Conservation (phyloP, 1,284 basidiomycete genomes). For the Ustilago xerochloae region DNA sequence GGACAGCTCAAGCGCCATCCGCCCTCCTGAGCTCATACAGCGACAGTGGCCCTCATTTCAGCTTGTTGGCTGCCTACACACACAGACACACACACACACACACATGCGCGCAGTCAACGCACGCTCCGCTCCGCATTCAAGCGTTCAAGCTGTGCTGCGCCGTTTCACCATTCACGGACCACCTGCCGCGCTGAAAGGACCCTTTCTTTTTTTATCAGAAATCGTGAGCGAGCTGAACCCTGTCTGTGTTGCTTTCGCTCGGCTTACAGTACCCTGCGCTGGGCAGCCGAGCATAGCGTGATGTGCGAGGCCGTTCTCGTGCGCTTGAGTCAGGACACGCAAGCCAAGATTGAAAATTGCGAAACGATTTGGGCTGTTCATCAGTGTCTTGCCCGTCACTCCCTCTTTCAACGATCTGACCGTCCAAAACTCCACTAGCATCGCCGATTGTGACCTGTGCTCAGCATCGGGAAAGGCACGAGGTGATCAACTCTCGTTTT, state of each 20-base stretch:
- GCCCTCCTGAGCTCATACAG: too few relatives aligned
- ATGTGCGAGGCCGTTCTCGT: neutral
- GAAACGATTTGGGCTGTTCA: too few relatives aligned
- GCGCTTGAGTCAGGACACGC: neutral
- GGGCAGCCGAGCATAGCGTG: neutral
- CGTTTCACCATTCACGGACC: constrained; percentile 8
- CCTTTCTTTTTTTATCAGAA: constrained; percentile 2
- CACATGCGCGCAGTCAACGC: constrained; percentile 9
- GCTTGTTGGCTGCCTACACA: too few relatives aligned
- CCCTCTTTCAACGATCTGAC: too few relatives aligned
- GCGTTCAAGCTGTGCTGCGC: neutral
- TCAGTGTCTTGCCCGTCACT: too few relatives aligned
- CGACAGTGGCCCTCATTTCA: too few relatives aligned
- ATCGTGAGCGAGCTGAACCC: neutral
- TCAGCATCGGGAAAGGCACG: neutral
- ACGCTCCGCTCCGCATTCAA: constrained; percentile 1
- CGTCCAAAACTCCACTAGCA: too few relatives aligned
- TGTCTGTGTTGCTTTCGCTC: neutral
- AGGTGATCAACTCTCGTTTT: neutral
- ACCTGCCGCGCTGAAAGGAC: neutral
- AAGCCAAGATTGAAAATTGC: neutral
- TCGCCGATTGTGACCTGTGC: neutral
- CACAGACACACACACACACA: neutral
- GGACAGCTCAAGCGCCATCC: constrained; percentile 5
- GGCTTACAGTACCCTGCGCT: neutral